Evolutionary conservation across 2,329 filamentous ascomycete genomes (phyloP), one percentile per base, ranked within the genome.

Genomic region (Lasiodiplodia hormozganensis): DNA sequence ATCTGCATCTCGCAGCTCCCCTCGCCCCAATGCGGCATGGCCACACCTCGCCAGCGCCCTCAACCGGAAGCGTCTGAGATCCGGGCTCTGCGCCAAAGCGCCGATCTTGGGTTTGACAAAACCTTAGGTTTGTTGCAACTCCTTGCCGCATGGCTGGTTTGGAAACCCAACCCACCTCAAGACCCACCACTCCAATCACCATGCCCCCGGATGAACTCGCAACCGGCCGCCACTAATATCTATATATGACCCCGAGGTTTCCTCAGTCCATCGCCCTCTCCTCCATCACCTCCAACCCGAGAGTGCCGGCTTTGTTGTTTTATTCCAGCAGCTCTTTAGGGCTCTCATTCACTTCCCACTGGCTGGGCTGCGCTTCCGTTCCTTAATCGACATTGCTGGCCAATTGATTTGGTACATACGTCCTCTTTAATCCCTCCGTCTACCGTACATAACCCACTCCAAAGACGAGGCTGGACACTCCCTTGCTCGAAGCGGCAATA

Each of bases 331-430:
- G 76, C 78, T 77, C 78, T 79, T 73, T 79, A 77, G 78, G 40
- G 65, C 81, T 80, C 79, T 83, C 82, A 78, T 84, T 84, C 77
- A 81, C 76, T 75, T 76, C 83, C 83, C 84, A 85, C 84, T 84
- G 84, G 84, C 78, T 85, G 84, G 83, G 84, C 81, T 82, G 80
- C 81, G 28, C 79, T 76, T 84, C 79, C 83, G 81, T 84, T 85
- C 82, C 77, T 84, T 84, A 81, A 79, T 78, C 70, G 68, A 77
- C 73, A 78, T 81, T 81, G 79, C 79, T 80, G 79, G 75, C 76
- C 79, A 80, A 80, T 79, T 72, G 52, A 60, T 71, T 73, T 66
- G 71, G 72, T 70, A 73, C 72, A 72, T 72, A 74, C 70, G 73
- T 73, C 72, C 71, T 62, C 72, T 73, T 71, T 78, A 78, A 78